These are phyloP conservation scores for Neohortaea acidophila DNA, from an alignment of 495 filamentous ascomycete genomes.

Conservation along the genomic window DNA sequence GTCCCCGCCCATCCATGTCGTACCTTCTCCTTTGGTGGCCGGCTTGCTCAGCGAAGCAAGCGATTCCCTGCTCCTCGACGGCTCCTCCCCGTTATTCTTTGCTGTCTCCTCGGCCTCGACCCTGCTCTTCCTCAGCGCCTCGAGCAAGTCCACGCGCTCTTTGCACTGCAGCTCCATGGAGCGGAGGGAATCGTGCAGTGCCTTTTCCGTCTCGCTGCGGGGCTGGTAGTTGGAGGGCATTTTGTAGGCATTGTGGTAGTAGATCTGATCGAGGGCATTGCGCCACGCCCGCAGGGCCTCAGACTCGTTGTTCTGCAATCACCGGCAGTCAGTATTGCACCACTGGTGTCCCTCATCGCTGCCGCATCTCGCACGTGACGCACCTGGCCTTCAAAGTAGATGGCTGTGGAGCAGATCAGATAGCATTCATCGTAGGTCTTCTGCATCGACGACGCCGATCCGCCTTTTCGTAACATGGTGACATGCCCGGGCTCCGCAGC, in stretches of 20 bases:
- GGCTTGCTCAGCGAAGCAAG: slow-evolving; percentile 1
- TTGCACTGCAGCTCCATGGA: slow-evolving; percentile 85
- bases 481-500: too few species aligned
- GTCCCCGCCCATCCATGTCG: slow-evolving; percentile 41
- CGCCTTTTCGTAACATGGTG: slow-evolving; percentile 69
- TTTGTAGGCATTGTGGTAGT: slow-evolving; percentile 68
- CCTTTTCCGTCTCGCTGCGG: slow-evolving; percentile 70
- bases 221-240: slow-evolving; percentile 54
- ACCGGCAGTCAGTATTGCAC: not conserved
- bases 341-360: not conserved
- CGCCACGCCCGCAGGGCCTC: slow-evolving; percentile 91
- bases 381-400: slow-evolving; percentile 89
- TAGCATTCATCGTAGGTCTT: slow-evolving; percentile 97
- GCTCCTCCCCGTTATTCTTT: slow-evolving; percentile 18
- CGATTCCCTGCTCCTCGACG: slow-evolving; percentile 12
- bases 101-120: slow-evolving; percentile 38
- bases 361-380: slow-evolving; percentile 3
- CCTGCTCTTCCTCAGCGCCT: slow-evolving; percentile 63
- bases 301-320: slow-evolving; percentile 63
- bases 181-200: slow-evolving; percentile 63
- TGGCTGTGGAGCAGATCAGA: slow-evolving; percentile 81
- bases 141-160: slow-evolving; percentile 77
- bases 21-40: not conserved
- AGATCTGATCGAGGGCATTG: slow-evolving; percentile 78
- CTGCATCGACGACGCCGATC: slow-evolving; percentile 60